These are phyloP conservation scores for Earliella scabrosa DNA, from an alignment of 1,284 basidiomycete genomes.

Conservation along the genomic window DNA sequence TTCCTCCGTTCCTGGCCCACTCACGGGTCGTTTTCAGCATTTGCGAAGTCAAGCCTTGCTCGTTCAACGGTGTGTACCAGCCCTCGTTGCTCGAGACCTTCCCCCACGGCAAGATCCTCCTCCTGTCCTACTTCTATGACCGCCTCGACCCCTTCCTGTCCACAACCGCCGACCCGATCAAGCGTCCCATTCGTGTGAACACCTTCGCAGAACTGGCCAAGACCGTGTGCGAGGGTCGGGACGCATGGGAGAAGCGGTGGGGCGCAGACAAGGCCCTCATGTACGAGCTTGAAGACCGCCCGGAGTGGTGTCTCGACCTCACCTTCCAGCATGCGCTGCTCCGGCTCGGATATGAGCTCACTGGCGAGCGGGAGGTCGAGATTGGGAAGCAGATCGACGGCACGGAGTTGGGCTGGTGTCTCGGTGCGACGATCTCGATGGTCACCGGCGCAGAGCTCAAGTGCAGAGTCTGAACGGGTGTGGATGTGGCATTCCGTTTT, in stretches of 20 bases:
- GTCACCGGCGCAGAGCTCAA: constrained; percentile 59
- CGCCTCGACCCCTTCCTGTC: constrained; percentile 83
- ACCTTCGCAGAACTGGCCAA: constrained; percentile 69
- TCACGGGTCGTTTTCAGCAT: constrained; percentile 50
- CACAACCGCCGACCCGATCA: constrained; percentile 34
- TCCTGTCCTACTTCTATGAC: constrained; percentile 98
- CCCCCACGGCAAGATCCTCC: constrained; percentile 76
- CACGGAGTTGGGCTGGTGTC: constrained; percentile 95
- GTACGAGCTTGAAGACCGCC: constrained; percentile 79
- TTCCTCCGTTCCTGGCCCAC: neutral
- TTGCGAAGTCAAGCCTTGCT: constrained; percentile 91
- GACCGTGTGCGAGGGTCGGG: constrained; percentile 73
- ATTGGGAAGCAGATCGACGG: constrained; percentile 90
- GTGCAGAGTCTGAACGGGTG: constrained; percentile 47
- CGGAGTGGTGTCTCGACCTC: constrained; percentile 95
- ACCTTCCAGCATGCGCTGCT: constrained; percentile 94
- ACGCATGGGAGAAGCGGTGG: constrained; percentile 64
- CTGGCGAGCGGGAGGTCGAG: constrained; percentile 65
- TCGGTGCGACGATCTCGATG: constrained; percentile 84
- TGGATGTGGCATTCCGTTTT: no score
- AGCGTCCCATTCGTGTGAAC: constrained; percentile 55
- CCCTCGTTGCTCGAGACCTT: constrained; percentile 94
- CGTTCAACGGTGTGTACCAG: constrained; percentile 98
- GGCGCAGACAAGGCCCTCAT: constrained; percentile 59
- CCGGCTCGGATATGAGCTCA: constrained; percentile 84